Conservation (phyloP, 768 basidiomycete species). For the Hygrophorus pudorinus region DNA sequence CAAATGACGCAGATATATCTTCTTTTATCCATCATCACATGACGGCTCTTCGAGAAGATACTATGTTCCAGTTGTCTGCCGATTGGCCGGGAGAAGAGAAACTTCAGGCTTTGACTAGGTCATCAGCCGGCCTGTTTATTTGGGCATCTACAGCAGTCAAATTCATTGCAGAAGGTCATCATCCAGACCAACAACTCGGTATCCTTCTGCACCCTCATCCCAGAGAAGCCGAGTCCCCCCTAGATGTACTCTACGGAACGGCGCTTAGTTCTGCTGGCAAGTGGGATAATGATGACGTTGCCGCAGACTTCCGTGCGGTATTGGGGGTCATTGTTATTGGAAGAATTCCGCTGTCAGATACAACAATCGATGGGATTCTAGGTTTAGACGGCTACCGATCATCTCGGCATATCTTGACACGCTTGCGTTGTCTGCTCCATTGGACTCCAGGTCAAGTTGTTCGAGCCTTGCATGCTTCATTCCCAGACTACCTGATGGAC, state of each 20-base stretch:
- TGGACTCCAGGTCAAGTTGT: not conserved
- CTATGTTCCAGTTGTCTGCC: not conserved
- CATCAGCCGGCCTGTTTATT: constrained; percentile 14
- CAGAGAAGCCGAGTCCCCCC: not conserved
- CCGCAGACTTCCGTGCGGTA: not conserved
- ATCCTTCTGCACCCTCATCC: not conserved
- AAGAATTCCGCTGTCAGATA: not conserved
- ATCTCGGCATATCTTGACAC: not conserved
- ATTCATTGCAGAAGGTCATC: constrained; percentile 11
- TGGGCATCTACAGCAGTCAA: constrained; percentile 15
- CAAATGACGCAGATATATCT: constrained; percentile 4
- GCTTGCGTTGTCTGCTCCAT: not conserved
- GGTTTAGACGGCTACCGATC: not conserved
- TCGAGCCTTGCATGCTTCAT: not conserved
- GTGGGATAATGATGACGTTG: not conserved
- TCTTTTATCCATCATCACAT: constrained; percentile 3
- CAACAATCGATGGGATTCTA: constrained; percentile 2
- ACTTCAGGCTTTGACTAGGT: constrained; percentile 4
- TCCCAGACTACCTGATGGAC: not conserved
- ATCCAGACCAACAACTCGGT: constrained; percentile 5
- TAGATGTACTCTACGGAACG: not conserved
- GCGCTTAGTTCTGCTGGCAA: not conserved
- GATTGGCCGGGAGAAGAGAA: constrained; percentile 11
- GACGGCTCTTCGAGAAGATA: not conserved
- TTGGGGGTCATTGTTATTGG: constrained; percentile 1